Conservation (phyloP, 2,329 filamentous ascomycete species). For the Curvularia lunata region DNA sequence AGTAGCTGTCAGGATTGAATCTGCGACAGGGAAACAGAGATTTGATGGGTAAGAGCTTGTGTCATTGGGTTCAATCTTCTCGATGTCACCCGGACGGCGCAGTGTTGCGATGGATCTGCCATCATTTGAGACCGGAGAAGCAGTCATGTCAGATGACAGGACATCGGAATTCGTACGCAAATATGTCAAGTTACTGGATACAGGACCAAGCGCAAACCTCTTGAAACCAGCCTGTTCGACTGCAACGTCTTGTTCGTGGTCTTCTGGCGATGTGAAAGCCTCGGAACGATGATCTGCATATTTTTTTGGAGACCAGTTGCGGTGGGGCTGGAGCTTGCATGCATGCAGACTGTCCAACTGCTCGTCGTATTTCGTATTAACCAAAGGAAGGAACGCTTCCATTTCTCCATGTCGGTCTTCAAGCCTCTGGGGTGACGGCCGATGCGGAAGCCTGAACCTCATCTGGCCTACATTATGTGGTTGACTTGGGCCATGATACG, state of each 20-base stretch:
- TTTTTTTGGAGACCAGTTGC: constrained; percentile 16
- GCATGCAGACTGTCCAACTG: constrained; percentile 17
- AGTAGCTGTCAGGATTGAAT: constrained; percentile 39
- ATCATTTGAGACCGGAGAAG: constrained; percentile 53
- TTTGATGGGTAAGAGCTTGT: constrained; percentile 13
- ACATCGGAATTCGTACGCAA: constrained; percentile 48
- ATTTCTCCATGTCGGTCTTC: constrained; percentile 20
- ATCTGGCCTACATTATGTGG: constrained; percentile 23
- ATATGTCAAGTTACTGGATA: constrained; percentile 42
- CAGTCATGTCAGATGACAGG: constrained; percentile 54
- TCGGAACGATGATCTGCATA: constrained; percentile 19
- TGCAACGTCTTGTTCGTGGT: constrained; percentile 28
- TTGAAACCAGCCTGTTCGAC: constrained; percentile 29
- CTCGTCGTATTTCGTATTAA: neutral
- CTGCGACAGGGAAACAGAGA: constrained; percentile 36
- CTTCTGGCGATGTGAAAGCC: constrained; percentile 34
- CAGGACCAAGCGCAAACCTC: constrained; percentile 32
- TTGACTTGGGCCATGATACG: neutral
- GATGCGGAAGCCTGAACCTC: constrained; percentile 36
- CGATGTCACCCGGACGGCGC: constrained; percentile 22
- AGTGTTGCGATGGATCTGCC: constrained; percentile 44
- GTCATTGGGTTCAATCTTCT: constrained; percentile 40
- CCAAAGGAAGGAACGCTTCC: neutral
- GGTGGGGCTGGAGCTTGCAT: constrained; percentile 21
- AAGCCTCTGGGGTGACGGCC: constrained; percentile 24